These are phyloP conservation scores for Friedmanniomyces simplex DNA, from an alignment of 495 filamentous ascomycete species.

Conservation along the genomic window DNA sequence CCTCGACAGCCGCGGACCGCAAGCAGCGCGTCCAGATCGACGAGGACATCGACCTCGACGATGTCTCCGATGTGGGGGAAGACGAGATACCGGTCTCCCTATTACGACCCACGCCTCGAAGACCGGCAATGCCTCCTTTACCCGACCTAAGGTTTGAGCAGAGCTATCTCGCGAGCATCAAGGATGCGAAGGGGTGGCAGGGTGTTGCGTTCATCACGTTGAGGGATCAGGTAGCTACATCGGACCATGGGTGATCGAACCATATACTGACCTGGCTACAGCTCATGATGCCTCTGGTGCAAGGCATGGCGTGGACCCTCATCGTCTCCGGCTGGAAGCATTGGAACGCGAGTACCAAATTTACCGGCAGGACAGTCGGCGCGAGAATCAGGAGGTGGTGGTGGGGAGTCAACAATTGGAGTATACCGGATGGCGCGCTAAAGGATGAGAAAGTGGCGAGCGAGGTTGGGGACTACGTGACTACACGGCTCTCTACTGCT, in stretches of 20 bases:
- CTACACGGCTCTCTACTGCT: slow-evolving; percentile 20
- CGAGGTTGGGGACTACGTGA: slow-evolving; percentile 34
- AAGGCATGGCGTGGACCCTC: slow-evolving; percentile 76
- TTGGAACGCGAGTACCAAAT: slow-evolving; percentile 64
- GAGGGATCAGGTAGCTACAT: slow-evolving; percentile 62
- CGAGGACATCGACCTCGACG: slow-evolving; percentile 12
- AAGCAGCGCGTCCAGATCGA: slow-evolving; percentile 29
- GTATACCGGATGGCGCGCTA: slow-evolving; percentile 36
- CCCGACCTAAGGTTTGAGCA: slow-evolving; percentile 95
- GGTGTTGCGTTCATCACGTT: slow-evolving; percentile 73
- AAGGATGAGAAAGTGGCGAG: slow-evolving; percentile 30
- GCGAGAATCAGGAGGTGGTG: slow-evolving; percentile 73
- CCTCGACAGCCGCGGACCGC: slow-evolving; percentile 51
- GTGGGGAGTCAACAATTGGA: slow-evolving; percentile 86
- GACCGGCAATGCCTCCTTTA: slow-evolving; percentile 59
- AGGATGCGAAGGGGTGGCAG: slow-evolving; percentile 62
- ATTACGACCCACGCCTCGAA: slow-evolving; percentile 40
- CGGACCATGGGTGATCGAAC: background rate
- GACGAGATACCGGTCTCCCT: slow-evolving; percentile 35
- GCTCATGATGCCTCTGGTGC: slow-evolving; percentile 72
- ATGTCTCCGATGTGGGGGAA: slow-evolving; percentile 23
- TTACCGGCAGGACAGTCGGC: slow-evolving; percentile 60
- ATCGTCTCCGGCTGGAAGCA: slow-evolving; percentile 69
- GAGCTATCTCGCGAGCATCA: slow-evolving; percentile 82
- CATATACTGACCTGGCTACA: slow-evolving; percentile 29